Evolutionary conservation across 2,329 filamentous ascomycete species (phyloP).

Genomic region (Didymella segeticola): DNA sequence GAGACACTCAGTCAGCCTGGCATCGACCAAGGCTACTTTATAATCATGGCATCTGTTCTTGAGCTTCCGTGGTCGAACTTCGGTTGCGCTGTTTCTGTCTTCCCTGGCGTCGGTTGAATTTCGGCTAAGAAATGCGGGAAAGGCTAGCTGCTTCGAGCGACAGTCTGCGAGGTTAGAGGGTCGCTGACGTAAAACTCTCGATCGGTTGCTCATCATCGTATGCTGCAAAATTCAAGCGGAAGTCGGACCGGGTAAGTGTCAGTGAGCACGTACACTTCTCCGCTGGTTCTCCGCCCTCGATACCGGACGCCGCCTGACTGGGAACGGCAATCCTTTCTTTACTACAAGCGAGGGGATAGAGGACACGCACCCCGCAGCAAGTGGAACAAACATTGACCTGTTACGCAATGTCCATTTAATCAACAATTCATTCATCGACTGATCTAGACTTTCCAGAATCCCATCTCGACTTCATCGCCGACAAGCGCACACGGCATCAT

Average conservation of each 20-base stretch:
- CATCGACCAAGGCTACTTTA: background rate
- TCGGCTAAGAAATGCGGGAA: background rate
- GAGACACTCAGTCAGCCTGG: background rate
- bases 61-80: background rate
- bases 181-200: background rate
- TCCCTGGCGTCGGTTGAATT: background rate
- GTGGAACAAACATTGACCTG: background rate
- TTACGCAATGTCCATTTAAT: too few species aligned
- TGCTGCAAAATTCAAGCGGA: background rate
- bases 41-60: background rate
- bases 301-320: background rate
- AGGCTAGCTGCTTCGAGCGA: constrained; percentile 1
- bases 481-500: background rate
- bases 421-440: background rate
- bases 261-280: background rate
- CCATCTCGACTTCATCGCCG: background rate
- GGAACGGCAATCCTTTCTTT: background rate
- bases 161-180: constrained; percentile 3
- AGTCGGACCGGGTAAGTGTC: background rate
- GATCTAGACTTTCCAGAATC: too few species aligned
- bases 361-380: background rate
- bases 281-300: background rate
- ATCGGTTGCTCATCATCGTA: background rate
- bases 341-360: background rate
- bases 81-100: background rate